Conservation (phyloP, 164 flowering plant genomes). For the Warburgia ugandensis region DNA sequence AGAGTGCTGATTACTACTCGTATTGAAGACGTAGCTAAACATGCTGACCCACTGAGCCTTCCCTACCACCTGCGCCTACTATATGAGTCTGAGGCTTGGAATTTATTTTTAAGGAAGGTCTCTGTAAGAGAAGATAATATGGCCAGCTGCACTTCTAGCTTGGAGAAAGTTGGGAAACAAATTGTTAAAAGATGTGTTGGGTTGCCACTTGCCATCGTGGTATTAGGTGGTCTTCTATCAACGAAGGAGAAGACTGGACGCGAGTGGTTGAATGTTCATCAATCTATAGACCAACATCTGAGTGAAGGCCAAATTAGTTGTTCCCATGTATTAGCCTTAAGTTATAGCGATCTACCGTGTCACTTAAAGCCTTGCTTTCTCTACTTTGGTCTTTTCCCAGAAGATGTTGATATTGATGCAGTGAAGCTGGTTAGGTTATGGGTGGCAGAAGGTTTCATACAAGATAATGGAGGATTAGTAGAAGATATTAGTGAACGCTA, state of each 20-base stretch:
- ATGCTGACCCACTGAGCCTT: neutral
- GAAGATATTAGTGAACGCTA: slow-evolving; percentile 37
- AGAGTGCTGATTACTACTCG: slow-evolving; percentile 38
- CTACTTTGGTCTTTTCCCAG: too few relatives aligned
- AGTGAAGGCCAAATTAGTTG: slow-evolving; percentile 22
- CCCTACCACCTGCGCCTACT: neutral
- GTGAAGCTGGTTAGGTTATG: slow-evolving; percentile 34
- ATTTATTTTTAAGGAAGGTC: neutral
- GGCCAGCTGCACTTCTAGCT: slow-evolving; percentile 9
- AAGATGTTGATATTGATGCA: slow-evolving; percentile 30
- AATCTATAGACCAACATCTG: slow-evolving; percentile 32
- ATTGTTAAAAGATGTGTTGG: slow-evolving; percentile 33
- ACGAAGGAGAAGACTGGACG: slow-evolving; percentile 15
- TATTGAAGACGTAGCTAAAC: slow-evolving; percentile 18
- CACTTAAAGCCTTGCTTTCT: too few relatives aligned
- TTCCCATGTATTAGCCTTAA: slow-evolving; percentile 29
- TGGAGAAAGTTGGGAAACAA: slow-evolving; percentile 28
- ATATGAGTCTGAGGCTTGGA: neutral
- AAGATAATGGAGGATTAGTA: slow-evolving; percentile 15
- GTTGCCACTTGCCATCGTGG: slow-evolving; percentile 44
- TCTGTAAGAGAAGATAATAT: neutral
- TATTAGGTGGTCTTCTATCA: slow-evolving; percentile 41
- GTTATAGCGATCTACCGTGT: too few relatives aligned
- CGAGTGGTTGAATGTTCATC: slow-evolving; percentile 32
- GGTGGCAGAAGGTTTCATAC: slow-evolving; percentile 42